Base-by-base conservation (phyloP, 768 basidiomycete genomes). In the Tricholomella constricta region DNA sequence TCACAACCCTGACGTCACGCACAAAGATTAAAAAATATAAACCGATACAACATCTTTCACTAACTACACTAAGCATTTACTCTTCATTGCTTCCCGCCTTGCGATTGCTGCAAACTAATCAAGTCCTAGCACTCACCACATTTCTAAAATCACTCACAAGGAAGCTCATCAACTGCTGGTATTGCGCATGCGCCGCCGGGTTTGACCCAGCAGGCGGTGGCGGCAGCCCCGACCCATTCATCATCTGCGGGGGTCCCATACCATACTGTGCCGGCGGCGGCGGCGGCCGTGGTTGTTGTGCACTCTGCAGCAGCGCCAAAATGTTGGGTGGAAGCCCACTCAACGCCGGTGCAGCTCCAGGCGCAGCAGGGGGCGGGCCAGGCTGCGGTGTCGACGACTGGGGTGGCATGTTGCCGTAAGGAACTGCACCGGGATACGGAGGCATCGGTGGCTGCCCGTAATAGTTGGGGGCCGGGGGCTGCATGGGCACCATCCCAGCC, bases 161-260 rank as follows among this genome's bases (percentile, higher is more conserved):
- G 62, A 82, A 89, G 15, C 82, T 79, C 83, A 89, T 86, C 38
- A 89, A 67, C 60, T 87, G 83, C 59, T 85, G 83, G 58, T 84
- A 86, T 60, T 78, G 78, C 1, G 74, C 69, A 50, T 78, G 75
- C 10, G 72, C 67, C 25, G 67, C 70, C 36, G 78, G 69, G 11
- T 76, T 72, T 32, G 74, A 69, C 45, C 71, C 59, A 49, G 69
- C 62, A 19, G 70, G 57, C 17, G 61, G 51, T 17, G 78, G 72
- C 2, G 79, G 76, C 40, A 77, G 72, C 6, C 74, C 36, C 35
- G 31, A 25, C 4, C 57, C 69, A 22, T 75, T 77, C 66, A 77
- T 78, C 65, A 78, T 72, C 34, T 66, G 72, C 26, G 71, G 75
- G 25, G 74, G 77, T 9, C 71, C 68, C 56, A 71, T 68, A 19